Base-by-base conservation (phyloP, 1,284 basidiomycete genomes). In the Coniferiporia sulphurascens region DNA sequence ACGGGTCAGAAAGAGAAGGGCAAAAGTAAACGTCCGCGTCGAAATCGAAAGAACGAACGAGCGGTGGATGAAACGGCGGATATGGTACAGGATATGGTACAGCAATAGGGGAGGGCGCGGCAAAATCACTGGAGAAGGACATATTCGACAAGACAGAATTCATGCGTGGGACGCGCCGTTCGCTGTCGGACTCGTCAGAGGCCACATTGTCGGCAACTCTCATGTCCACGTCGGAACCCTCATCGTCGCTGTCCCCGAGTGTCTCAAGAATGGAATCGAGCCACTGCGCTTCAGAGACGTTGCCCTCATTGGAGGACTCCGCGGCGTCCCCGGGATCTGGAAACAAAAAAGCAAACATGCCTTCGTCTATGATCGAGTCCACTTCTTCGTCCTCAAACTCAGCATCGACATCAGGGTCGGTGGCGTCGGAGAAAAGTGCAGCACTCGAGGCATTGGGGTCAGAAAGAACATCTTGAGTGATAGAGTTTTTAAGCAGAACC, bases 401-500 rank as follows among this genome's bases (percentile, higher is more conserved):
- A 52, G 72, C 73, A 62, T 67, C 65, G 44, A 69, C n/a, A 63
- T 68, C 65, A n/a, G 68, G 63, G 55, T 72, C 63, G 8, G 44
- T 65, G 59, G 52, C 61, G 55, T 60, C 45, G 43, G 32, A n/a
- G 34, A 56, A 32, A 52, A 41, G 5, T 41, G 55, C 8, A 19
- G 60, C 19, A 55, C 48, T 46, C 19, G 52, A 44, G 41, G 46
- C 34, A 52, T 56, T 53, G n/a, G 63, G 56, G 52, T 63, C 58
- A 45, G 63, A 22, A 46, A n/a, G 44, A 48, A 55, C 51, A 58
- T 60, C 46, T 68, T 75, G 78, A 64, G 82, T 73, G 65, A 91
- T 80, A 43, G 86, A 89, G 72, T 91, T 91, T 86, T 90, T 90
- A 71, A 91, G 80, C 60, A 91, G 79, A 58, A 91, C 89, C 86